A percentile compares a stretch with the other conserved stretches of the same genome.
Evolutionary conservation across 179 eudicot species (phyloP).

Genomic region (Pouteria campechiana): DNA sequence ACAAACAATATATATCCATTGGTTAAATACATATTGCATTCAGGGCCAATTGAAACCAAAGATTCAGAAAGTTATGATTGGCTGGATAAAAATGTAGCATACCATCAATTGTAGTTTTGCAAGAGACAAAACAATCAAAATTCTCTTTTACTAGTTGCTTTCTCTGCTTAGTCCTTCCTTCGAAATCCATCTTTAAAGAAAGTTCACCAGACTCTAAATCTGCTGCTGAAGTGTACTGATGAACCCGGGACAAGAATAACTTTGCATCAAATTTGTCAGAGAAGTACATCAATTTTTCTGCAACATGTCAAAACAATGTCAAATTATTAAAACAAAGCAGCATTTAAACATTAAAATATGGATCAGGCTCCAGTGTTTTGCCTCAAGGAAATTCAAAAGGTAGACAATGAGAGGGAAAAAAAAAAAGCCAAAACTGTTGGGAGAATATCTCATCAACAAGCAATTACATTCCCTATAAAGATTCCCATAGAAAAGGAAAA

Average conservation of each 20-base stretch:
- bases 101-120: slow-evolving; percentile 99
- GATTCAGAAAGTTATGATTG: too few species aligned
- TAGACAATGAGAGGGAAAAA: neutral
- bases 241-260: slow-evolving; percentile 81
- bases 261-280: slow-evolving; percentile 85
- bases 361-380: too few species aligned
- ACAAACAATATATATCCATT: too few species aligned
- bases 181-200: slow-evolving; percentile 78
- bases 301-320: slow-evolving; percentile 5
- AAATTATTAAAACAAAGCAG: too few species aligned
- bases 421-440: neutral
- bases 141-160: slow-evolving; percentile 93
- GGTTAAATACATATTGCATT: too few species aligned
- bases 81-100: too few species aligned
- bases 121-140: slow-evolving; percentile 93
- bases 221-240: slow-evolving; percentile 76
- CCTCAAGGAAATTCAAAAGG: too few species aligned
- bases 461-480: too few species aligned
- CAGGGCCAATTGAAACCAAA: too few species aligned
- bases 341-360: too few species aligned
- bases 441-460: too few species aligned
- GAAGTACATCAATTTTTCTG: slow-evolving; percentile 80
- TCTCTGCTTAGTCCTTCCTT: slow-evolving; percentile 88
- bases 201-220: slow-evolving; percentile 89
- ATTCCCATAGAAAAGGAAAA: too few species aligned